Base-by-base conservation (phyloP, 495 filamentous ascomycete genomes). In the Penicillium bovifimosum region DNA sequence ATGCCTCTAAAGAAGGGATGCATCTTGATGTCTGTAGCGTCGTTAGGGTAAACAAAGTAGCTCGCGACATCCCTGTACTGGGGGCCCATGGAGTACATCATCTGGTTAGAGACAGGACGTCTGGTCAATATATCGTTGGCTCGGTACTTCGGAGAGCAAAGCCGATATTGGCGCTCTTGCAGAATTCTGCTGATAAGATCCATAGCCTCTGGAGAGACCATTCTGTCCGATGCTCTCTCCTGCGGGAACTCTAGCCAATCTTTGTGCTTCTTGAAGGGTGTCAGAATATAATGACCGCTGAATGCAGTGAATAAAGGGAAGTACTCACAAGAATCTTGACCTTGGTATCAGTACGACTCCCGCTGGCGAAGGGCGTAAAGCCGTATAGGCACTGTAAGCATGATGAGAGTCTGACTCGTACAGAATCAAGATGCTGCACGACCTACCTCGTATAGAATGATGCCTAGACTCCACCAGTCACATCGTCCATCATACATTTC, bases 391-490 rank as follows among this genome's bases (percentile, higher is more conserved):
- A 96, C 83, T 87, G 39, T 7, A 31, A 28, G 56, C 20, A 6
- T 13, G 1, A 18, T 34, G 27, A 47, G 20, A 61, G 36, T 20
- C 20, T 9, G 2, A 13, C 10, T 11, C 13, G 7, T 32, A 10
- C 6, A 36, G 29, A 6, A 47, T 6, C 17, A 18, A 28, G 27
- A 17, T 14, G 6, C 18, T 9, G 7, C 18, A 7, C 16, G 16
- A 62, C 68, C 59, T 54, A 84, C 84, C 71, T 97, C 91, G 54
- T 87, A 97, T 32, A 96, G 65, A 60, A 97, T 96, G 46, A 96
- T 81, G 26, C 89, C 92, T 53, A 96, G 79, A 67, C 91, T 96
- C 92, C 90, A 97, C 88, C 83, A 97, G 70, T 96, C 92, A 68
- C 92, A 96, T 53, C 92, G 75, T 20, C 86, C 92, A 74, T 97